Percentiles rank a stretch among this genome's conserved stretches.
These are phyloP conservation scores for Xylaria longipes DNA, from an alignment of 495 filamentous ascomycete genomes.

Conservation along the genomic window DNA sequence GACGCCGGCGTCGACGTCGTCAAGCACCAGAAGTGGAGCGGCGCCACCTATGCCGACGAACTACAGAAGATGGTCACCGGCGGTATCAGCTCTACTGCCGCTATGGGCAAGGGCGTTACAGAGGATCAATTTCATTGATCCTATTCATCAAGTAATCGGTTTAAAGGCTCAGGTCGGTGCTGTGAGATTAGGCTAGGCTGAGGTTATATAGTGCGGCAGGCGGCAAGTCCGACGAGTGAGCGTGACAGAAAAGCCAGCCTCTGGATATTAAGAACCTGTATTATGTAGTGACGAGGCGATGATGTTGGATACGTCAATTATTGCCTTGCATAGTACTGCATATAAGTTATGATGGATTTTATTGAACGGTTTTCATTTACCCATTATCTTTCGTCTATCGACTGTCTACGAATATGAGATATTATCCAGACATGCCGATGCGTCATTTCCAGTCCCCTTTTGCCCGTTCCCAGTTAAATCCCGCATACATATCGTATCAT, in stretches of 20 bases:
- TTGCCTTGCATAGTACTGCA: background rate
- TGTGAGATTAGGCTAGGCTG: background rate
- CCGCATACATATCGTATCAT: background rate
- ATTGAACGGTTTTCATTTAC: background rate
- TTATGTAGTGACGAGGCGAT: background rate
- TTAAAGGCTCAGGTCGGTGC: background rate
- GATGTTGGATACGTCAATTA: background rate
- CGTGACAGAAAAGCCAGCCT: background rate
- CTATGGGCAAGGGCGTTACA: slow-evolving; percentile 97
- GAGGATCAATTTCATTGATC: slow-evolving; percentile 86
- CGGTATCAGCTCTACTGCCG: slow-evolving; percentile 86
- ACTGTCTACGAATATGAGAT: background rate
- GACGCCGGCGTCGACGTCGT: slow-evolving; percentile 89
- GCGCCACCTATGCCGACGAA: slow-evolving; percentile 92
- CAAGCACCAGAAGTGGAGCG: slow-evolving; percentile 98
- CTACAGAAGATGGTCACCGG: slow-evolving; percentile 97
- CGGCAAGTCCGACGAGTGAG: background rate
- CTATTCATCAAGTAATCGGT: background rate
- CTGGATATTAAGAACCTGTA: background rate
- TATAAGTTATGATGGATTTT: slow-evolving; percentile 3
- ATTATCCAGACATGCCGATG: background rate
- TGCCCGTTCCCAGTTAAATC: slow-evolving; percentile 12
- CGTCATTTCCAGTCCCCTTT: slow-evolving; percentile 4
- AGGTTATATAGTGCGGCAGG: background rate
- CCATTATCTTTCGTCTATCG: background rate